Percentiles rank a stretch among this genome's conserved stretches.
These are phyloP conservation scores for Trichoderma breve DNA, from an alignment of 2,329 filamentous ascomycete species.

Conservation along the genomic window DNA sequence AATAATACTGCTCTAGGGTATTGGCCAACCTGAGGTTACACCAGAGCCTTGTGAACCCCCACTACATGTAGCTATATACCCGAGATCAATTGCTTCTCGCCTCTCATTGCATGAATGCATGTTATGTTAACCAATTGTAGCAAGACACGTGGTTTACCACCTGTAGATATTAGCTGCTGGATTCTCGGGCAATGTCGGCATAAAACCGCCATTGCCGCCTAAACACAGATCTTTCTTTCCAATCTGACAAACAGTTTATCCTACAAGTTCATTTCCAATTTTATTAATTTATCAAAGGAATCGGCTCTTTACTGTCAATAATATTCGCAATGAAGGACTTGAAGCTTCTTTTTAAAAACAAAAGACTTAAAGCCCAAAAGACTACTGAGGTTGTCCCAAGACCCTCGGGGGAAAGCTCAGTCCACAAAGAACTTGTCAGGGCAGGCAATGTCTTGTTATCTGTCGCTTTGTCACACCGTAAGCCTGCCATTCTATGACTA, in stretches of 20 bases:
- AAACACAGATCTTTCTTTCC: background rate
- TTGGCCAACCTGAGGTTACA: background rate
- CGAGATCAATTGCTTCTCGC: background rate
- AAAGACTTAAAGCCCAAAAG: no score
- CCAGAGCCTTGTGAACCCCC: background rate
- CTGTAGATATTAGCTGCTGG: background rate
- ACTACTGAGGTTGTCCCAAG: no score
- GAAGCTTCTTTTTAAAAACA: no score
- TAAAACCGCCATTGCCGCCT: background rate
- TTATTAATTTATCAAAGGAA: background rate
- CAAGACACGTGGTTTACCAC: background rate
- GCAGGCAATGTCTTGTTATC: background rate
- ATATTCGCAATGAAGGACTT: background rate
- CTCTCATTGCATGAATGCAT: background rate
- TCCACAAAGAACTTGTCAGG: background rate
- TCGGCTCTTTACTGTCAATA: background rate
- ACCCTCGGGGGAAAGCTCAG: no score
- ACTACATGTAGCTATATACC: background rate
- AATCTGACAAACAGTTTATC: no score
- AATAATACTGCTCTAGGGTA: no score
- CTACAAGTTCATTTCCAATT: background rate
- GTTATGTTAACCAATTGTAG: background rate
- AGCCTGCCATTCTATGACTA: no score
- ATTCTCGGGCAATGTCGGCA: background rate
- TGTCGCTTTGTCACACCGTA: background rate